phyloP scores from a whole-genome alignment of 495 filamentous ascomycete species.

The Talaromyces wortmannii region DNA sequence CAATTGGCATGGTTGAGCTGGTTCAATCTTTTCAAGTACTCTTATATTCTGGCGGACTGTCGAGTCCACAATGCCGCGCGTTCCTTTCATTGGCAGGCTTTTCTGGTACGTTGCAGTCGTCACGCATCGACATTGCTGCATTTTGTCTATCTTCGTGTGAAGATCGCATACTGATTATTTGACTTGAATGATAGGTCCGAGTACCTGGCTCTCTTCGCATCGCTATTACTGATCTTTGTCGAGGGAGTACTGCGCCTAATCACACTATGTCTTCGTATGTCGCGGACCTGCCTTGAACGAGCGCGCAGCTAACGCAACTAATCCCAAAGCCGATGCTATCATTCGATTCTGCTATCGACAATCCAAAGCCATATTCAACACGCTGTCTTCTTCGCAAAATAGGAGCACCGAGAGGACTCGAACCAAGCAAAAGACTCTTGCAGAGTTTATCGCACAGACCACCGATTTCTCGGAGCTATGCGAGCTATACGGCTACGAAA shows the following conservation, averaged over 20 bases:
- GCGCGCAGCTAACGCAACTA: not conserved
- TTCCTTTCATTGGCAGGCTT: constrained; percentile 80
- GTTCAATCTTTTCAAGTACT: not conserved
- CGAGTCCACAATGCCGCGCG: constrained; percentile 49
- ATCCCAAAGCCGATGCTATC: constrained; percentile 60
- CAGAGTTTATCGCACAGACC: constrained; percentile 53
- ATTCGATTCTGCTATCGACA: constrained; percentile 76
- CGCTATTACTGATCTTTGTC: constrained; percentile 71
- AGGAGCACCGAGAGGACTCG: constrained; percentile 55
- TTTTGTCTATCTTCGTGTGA: not conserved
- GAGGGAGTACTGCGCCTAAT: constrained; percentile 81
- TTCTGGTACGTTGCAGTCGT: constrained; percentile 46
- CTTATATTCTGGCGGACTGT: not conserved
- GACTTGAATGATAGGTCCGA: constrained; percentile 48
- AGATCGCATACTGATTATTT: not conserved
- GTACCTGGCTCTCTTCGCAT: constrained; percentile 78
- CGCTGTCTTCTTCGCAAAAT: constrained; percentile 61
- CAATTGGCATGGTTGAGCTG: no score
- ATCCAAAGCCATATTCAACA: constrained; percentile 78
- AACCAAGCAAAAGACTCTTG: constrained; percentile 33
- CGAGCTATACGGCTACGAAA: constrained; percentile 77
- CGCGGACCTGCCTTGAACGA: not conserved
- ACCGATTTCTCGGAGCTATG: constrained; percentile 92
- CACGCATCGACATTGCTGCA: not conserved
- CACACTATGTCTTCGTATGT: constrained; percentile 81